Base-by-base conservation (phyloP, 176 grass and related monocot genomes). In the Stipa capillata region DNA sequence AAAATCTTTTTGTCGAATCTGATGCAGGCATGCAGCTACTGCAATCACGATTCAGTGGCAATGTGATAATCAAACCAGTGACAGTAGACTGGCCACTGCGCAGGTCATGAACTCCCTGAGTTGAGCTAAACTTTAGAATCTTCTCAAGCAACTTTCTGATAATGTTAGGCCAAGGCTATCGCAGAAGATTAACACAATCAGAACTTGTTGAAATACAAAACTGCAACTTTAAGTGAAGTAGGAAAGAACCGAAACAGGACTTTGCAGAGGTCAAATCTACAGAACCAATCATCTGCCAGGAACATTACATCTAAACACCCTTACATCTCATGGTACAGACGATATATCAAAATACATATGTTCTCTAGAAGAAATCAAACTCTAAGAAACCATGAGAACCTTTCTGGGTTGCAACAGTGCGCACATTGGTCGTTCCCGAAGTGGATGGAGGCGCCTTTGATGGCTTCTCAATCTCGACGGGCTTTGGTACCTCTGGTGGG, bases 301-400 rank as follows among this genome's bases (percentile, higher is more conserved):
- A 70, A 50, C 52, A 60, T 69, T 17, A 40, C 21, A 78, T 49
- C 65, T 29, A 39, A 69, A 76, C 36, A 78, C 1, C 41, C 73
- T 71, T n/a, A 69, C 51, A 82, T 44, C 20, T 57, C 74, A 69
- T 71, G 25, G 54, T 49, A 62, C 50, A 82, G 69, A 67, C 70
- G 60, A 58, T 31, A 69, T 42, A 11, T 42, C n/a, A n/a, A 34
- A 71, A 82, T 51, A 33, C 44, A 61, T 50, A 59, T 53, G 34
- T 80, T 69, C 35, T 33, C 61, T 84, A 90, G 69, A 90, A 87
- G 80, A 90, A 90, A 80, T 90, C 80, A 69, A 90, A 90, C 74
- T 87, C 88, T 49, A 90, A 65, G 65, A 84, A 90, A 36, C 70
- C 81, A 60, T 87, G 80, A 34, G 84, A 83, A 42, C 80, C 88